A percentile compares a stretch with the other conserved stretches of the same genome.
These are phyloP conservation scores for Capsicum rhomboideum DNA, from an alignment of 257 asterid genomes.

Conservation along the genomic window DNA sequence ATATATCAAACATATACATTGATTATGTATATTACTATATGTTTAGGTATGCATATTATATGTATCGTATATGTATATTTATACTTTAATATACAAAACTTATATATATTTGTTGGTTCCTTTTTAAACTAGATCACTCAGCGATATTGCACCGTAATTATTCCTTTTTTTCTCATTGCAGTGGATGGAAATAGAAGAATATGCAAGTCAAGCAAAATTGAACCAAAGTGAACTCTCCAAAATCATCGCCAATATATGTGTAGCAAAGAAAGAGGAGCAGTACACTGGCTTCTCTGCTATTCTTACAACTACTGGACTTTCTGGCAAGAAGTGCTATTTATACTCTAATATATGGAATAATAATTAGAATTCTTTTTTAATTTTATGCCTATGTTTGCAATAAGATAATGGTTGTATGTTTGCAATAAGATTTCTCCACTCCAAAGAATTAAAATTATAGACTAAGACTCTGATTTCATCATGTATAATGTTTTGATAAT, in stretches of 20 bases:
- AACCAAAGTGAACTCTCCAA: conserved; percentile 3
- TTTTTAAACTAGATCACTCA: too few relatives aligned
- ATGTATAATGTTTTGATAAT: background rate
- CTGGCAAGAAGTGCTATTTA: conserved; percentile 14
- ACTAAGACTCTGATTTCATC: background rate
- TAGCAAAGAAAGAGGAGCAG: background rate
- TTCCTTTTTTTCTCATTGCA: background rate
- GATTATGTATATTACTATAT: too few relatives aligned
- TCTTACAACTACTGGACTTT: conserved; percentile 6
- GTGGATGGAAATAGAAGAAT: conserved; percentile 17
- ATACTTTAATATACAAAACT: too few relatives aligned
- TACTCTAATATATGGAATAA: background rate
- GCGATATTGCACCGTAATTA: too few relatives aligned
- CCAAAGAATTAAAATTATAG: background rate
- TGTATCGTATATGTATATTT: too few relatives aligned
- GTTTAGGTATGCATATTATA: too few relatives aligned
- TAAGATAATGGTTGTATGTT: background rate
- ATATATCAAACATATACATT: too few relatives aligned
- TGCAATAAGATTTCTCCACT: background rate
- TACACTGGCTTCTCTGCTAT: conserved; percentile 8
- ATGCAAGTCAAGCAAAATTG: conserved; percentile 10
- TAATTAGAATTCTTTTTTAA: background rate
- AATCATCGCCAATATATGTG: background rate
- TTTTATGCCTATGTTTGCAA: background rate
- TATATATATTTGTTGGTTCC: too few relatives aligned